phyloP scores from a whole-genome alignment of 2,329 filamentous ascomycete species.

The Pseudogymnoascus verrucosus region DNA sequence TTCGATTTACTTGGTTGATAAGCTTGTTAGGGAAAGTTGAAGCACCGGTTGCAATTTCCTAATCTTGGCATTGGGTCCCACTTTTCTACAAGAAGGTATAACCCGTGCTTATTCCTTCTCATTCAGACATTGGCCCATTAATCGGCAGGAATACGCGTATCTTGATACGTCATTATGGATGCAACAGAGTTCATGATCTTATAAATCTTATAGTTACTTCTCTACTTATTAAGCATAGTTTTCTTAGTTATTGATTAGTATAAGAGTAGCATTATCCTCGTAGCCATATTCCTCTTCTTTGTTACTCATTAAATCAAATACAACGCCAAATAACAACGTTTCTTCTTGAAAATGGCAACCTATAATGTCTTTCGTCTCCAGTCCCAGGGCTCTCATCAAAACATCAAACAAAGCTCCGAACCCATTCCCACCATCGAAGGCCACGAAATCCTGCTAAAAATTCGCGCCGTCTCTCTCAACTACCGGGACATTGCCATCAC shows the following conservation, averaged over 20 bases:
- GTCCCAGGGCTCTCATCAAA: slow-evolving; percentile 11
- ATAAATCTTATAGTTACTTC: background rate
- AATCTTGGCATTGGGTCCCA: background rate
- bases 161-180: background rate
- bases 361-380: slow-evolving; percentile 17
- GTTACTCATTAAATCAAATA: background rate
- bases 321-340: background rate
- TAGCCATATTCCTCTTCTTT: background rate
- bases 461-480: slow-evolving; percentile 29
- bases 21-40: background rate
- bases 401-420: slow-evolving; percentile 22
- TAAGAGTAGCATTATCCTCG: background rate
- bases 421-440: slow-evolving; percentile 20
- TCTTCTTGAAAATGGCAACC: slow-evolving; percentile 11
- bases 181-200: background rate
- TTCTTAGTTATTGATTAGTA: background rate
- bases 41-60: background rate
- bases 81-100: background rate
- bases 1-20: background rate
- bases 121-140: background rate
- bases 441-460: slow-evolving; percentile 27
- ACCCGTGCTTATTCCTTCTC: background rate
- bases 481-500: slow-evolving; percentile 29
- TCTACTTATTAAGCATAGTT: background rate
- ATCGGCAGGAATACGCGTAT: background rate